phyloP scores from a whole-genome alignment of 345 rosid genomes.

The Sisymbrium irio region DNA sequence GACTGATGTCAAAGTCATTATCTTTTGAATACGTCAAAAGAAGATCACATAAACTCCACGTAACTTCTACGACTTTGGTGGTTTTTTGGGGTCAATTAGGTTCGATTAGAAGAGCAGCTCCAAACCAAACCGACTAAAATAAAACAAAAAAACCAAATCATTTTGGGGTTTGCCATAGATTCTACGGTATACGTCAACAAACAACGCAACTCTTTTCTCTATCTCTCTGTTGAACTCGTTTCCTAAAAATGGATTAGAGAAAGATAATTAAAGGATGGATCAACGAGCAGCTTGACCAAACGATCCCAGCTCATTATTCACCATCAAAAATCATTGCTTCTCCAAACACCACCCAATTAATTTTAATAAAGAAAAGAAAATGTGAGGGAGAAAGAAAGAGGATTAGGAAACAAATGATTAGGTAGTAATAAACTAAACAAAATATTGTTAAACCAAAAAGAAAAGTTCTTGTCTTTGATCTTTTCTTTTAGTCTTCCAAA shows the following conservation, averaged over 20 bases:
- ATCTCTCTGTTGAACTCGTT: neutral
- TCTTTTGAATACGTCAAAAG: neutral
- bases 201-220: neutral
- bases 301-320: neutral
- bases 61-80: no score
- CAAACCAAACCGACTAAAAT: neutral
- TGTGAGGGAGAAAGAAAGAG: neutral
- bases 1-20: neutral
- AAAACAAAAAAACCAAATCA: neutral
- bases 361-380: neutral
- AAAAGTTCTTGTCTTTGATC: slow-evolving; percentile 27
- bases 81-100: no score
- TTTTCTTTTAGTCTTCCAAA: slow-evolving; percentile 25
- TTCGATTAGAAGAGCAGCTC: no score
- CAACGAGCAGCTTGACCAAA: neutral
- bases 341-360: slow-evolving; percentile 7
- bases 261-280: slow-evolving; percentile 3
- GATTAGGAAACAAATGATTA: slow-evolving; percentile 11
- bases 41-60: neutral
- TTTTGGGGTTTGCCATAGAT: neutral
- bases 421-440: neutral
- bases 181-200: neutral
- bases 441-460: neutral
- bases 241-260: slow-evolving; percentile 12
- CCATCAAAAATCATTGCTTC: slow-evolving; percentile 14